Conservation (phyloP, 208 protist genomes). For the Endotrypanum monterogeii region DNA sequence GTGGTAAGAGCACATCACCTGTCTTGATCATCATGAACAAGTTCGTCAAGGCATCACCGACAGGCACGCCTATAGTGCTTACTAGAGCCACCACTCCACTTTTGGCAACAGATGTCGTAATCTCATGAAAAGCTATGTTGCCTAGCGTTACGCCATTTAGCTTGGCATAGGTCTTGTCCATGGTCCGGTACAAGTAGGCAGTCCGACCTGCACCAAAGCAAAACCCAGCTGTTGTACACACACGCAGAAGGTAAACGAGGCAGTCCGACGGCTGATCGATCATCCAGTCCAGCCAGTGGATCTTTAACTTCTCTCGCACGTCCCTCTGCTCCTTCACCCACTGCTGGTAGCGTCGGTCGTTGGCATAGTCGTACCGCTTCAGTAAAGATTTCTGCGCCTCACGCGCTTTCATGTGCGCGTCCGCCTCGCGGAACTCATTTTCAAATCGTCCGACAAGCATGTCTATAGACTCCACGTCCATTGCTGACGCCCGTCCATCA, state of each 20-base stretch:
- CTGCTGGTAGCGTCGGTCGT: slow-evolving; percentile 72
- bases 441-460: slow-evolving; percentile 50
- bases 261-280: slow-evolving; percentile 60
- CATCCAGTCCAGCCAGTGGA: slow-evolving; percentile 82
- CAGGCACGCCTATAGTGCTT: slow-evolving; percentile 47
- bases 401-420: slow-evolving; percentile 51
- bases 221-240: slow-evolving; percentile 70
- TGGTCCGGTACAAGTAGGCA: slow-evolving; percentile 82
- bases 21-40: slow-evolving; percentile 23
- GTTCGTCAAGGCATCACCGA: slow-evolving; percentile 53
- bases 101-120: slow-evolving; percentile 66
- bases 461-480: slow-evolving; percentile 76
- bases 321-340: slow-evolving; percentile 70
- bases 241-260: slow-evolving; percentile 62
- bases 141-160: slow-evolving; percentile 77
- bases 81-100: slow-evolving; percentile 47
- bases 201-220: slow-evolving; percentile 82
- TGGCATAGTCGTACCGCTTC: slow-evolving; percentile 74
- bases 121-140: slow-evolving; percentile 66
- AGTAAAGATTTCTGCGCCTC: slow-evolving; percentile 30
- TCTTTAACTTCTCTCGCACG: slow-evolving; percentile 57
- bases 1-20: slow-evolving; percentile 49
- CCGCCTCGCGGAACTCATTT: slow-evolving; percentile 60
- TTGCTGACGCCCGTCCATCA: slow-evolving; percentile 42
- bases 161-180: slow-evolving; percentile 89